A percentile compares a stretch with the other conserved stretches of the same genome.
Conservation (phyloP, 345 rosid genomes). For the Diplotaxis tenuifolia region DNA sequence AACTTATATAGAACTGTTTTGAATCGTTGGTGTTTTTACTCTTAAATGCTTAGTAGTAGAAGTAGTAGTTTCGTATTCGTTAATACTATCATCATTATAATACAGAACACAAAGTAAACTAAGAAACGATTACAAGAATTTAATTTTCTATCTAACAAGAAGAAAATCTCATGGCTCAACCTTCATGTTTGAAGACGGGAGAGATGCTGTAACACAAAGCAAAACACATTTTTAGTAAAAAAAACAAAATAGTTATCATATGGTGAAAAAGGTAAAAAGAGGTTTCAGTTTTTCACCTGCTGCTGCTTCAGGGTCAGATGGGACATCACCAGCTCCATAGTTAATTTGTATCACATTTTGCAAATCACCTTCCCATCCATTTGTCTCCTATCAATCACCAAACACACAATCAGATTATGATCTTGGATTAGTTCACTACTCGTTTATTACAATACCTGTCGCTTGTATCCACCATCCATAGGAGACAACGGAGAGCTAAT, state of each 20-base stretch:
- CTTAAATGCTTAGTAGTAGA: conserved; percentile 11
- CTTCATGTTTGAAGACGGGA: conserved; percentile 38
- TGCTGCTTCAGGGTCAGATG: conserved; percentile 42
- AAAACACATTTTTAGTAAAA: background rate
- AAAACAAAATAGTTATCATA: background rate
- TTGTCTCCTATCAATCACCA: conserved; percentile 45
- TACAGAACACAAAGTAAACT: conserved; percentile 30
- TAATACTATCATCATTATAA: conserved; percentile 35
- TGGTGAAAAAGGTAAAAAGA: background rate
- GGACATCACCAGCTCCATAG: conserved; percentile 49
- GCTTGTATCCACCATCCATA: conserved; percentile 60
- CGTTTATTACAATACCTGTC: conserved; percentile 53
- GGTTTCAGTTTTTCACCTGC: conserved; percentile 25
- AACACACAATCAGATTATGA: conserved; percentile 1
- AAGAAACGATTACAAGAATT: conserved; percentile 20
- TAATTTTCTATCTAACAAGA: conserved; percentile 30
- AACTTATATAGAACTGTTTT: background rate
- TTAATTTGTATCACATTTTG: conserved; percentile 81
- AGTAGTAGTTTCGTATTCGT: conserved; percentile 6
- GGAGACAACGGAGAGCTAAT: conserved; percentile 53
- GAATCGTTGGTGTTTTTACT: conserved; percentile 1
- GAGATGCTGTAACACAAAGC: conserved; percentile 22
- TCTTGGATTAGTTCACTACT: background rate
- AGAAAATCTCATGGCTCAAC: conserved; percentile 36
- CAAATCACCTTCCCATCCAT: conserved; percentile 83